A percentile compares a stretch with the other conserved stretches of the same genome.
phyloP scores from a whole-genome alignment of 164 flowering plant species.

The Aristolochia fimbriata region DNA sequence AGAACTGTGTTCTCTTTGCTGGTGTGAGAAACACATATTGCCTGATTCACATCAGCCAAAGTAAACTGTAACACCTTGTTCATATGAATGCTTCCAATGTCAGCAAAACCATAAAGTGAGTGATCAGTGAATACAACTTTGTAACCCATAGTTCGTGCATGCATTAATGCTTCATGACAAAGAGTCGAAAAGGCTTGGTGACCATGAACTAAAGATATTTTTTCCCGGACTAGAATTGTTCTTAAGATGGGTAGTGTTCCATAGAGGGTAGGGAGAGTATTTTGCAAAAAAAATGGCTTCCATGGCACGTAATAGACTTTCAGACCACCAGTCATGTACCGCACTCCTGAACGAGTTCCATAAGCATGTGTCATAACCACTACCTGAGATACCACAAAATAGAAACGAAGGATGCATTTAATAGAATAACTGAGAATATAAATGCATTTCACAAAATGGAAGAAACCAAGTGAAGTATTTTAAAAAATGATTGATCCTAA shows the following conservation, averaged over 20 bases:
- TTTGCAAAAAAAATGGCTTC: constrained; percentile 86
- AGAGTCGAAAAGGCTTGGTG: constrained; percentile 98
- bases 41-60: constrained; percentile 82
- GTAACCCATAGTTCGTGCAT: constrained; percentile 94
- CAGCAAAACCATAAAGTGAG: constrained; percentile 95
- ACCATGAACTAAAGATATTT: constrained; percentile 77
- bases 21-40: constrained; percentile 97
- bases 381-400: constrained; percentile 32
- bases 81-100: constrained; percentile 94
- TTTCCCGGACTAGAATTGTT: constrained; percentile 76
- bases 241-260: constrained; percentile 87
- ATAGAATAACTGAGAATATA: too few relatives aligned
- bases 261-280: constrained; percentile 74
- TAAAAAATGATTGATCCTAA: too few relatives aligned
- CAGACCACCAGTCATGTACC: constrained; percentile 88
- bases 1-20: constrained; percentile 97
- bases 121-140: constrained; percentile 91
- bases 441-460: too few relatives aligned
- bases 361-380: constrained; percentile 96
- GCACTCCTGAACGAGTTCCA: constrained; percentile 81
- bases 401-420: too few relatives aligned
- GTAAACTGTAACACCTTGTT: constrained; percentile 93
- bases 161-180: constrained; percentile 96
- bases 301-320: constrained; percentile 90
- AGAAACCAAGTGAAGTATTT: too few relatives aligned